Evolutionary conservation across 331 rosid genomes (phyloP).

Genomic region (Cydonia oblonga): DNA sequence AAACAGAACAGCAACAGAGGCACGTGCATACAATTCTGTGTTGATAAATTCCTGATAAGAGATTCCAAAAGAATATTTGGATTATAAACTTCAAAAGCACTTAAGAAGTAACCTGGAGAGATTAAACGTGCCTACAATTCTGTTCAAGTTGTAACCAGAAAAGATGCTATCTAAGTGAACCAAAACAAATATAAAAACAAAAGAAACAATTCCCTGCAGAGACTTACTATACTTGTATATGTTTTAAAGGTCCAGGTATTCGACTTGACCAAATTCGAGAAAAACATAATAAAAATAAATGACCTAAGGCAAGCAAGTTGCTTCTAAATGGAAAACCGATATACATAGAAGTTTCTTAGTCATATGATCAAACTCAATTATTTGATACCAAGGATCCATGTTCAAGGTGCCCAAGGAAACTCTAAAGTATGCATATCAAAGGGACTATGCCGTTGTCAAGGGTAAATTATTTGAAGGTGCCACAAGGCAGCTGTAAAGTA

Average conservation of each 20-base stretch:
- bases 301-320: neutral
- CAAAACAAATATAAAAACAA: too few relatives aligned
- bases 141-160: neutral
- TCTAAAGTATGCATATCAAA: neutral
- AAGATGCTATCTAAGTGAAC: neutral
- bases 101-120: neutral
- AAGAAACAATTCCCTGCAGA: neutral
- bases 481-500: too few relatives aligned
- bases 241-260: neutral
- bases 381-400: too few relatives aligned
- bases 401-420: neutral
- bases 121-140: neutral
- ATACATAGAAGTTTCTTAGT: neutral
- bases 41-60: constrained; percentile 72
- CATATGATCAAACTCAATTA: neutral
- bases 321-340: neutral
- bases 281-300: neutral
- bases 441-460: neutral
- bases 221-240: neutral
- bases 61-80: neutral
- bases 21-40: constrained; percentile 94
- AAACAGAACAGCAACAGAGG: constrained; percentile 86
- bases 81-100: neutral
- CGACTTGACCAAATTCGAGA: neutral
- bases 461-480: neutral